These are phyloP conservation scores for Neurospora sp. DNA, from an alignment of 495 filamentous ascomycete genomes.

Conservation along the genomic window DNA sequence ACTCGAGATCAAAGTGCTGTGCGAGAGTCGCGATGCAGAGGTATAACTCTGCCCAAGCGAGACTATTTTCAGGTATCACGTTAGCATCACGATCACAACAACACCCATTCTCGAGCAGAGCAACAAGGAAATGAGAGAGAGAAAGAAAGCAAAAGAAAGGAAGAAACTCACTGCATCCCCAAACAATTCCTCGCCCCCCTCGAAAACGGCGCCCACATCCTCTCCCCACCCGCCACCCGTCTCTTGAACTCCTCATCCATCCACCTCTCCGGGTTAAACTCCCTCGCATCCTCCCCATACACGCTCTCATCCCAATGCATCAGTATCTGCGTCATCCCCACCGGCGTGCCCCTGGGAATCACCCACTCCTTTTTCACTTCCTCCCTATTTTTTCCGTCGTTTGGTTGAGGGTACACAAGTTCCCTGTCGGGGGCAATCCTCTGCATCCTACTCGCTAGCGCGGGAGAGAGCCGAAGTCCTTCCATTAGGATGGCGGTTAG, in stretches of 20 bases:
- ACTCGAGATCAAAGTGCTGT: constrained; percentile 14
- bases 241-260: constrained; percentile 3
- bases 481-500: constrained; percentile 28
- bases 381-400: neutral
- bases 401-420: constrained; percentile 20
- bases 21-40: constrained; percentile 12
- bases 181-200: constrained; percentile 17
- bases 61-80: constrained; percentile 4
- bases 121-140: neutral
- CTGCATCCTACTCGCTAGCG: constrained; percentile 23
- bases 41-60: constrained; percentile 23
- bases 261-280: constrained; percentile 15
- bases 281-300: constrained; percentile 9
- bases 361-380: constrained; percentile 23
- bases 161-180: constrained; percentile 21
- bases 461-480: constrained; percentile 26
- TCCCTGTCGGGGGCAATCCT: constrained; percentile 27
- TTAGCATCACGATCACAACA: neutral
- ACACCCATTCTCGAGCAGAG: no score
- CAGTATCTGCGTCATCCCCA: constrained; percentile 25
- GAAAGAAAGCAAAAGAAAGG: neutral
- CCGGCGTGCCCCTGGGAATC: constrained; percentile 34
- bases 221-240: neutral
- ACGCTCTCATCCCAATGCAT: constrained; percentile 20
- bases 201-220: constrained; percentile 17